phyloP scores from a whole-genome alignment of 2,329 filamentous ascomycete genomes.

The Exophiala oligosperma region DNA sequence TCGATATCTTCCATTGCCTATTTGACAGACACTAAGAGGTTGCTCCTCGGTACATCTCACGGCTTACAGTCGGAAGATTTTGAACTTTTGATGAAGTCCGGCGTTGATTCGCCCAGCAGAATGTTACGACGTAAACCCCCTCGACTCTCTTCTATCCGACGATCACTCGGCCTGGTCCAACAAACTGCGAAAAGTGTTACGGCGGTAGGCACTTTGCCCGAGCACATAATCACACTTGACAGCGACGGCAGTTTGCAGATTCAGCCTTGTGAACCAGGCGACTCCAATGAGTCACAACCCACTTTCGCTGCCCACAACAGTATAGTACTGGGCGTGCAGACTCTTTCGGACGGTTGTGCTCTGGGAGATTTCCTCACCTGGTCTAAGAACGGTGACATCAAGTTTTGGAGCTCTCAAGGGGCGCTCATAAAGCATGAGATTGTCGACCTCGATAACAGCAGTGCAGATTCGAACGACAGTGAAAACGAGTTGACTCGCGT shows the following conservation, averaged over 20 bases:
- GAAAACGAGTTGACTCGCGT: conserved; percentile 60
- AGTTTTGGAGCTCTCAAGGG: conserved; percentile 80
- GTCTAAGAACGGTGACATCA: conserved; percentile 76
- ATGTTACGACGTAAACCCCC: conserved; percentile 6
- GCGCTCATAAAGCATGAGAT: conserved; percentile 63
- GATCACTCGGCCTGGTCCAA: conserved; percentile 24
- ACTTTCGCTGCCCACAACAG: conserved; percentile 58
- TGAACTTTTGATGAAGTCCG: conserved; percentile 3
- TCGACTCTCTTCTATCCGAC: conserved; percentile 21
- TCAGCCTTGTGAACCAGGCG: conserved; percentile 35
- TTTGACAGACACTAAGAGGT: not conserved
- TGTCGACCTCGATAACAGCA: conserved; percentile 67
- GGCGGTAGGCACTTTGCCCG: conserved; percentile 67
- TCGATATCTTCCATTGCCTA: conserved; percentile 21
- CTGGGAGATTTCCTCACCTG: conserved; percentile 81
- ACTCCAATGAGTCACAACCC: conserved; percentile 32
- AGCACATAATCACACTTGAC: conserved; percentile 74
- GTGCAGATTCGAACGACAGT: conserved; percentile 46
- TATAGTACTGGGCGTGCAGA: conserved; percentile 68
- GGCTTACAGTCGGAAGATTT: conserved; percentile 22
- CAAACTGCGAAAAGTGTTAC: conserved; percentile 47
- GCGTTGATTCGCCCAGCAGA: not conserved
- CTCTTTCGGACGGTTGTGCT: conserved; percentile 61
- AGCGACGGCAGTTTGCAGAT: conserved; percentile 73
- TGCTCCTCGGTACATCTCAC: conserved; percentile 21